Base-by-base conservation (phyloP, 768 basidiomycete genomes). In the Aureoboletus auriporus region DNA sequence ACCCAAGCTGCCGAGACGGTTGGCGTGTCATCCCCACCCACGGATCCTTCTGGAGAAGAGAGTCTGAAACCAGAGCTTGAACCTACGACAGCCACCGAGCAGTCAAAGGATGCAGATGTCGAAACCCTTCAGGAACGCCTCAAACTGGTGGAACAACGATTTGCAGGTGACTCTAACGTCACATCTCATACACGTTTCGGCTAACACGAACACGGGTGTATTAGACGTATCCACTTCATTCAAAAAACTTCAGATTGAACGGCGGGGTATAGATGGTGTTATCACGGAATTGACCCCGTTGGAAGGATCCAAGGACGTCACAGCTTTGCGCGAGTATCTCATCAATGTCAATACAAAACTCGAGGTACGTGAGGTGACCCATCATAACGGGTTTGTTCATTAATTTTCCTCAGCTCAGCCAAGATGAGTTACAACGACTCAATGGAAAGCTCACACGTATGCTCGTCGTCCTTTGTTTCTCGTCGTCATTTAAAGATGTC, bases 181-280 rank as follows among this genome's bases (percentile, higher is more conserved):
- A 6, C 14, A 47, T 30, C 23, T 40, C n/a, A 29, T 44, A 14
- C 49, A 28, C 8, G 42, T 44, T 33, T n/a, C 28, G 39, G 33
- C 30, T 17, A 9, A 27, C 39, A 29, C 53, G 42, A 47, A 43
- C 51, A 12, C 34, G 20, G 20, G 9, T 39, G 45, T 58, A 44
- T n/a, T 42, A 92, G 90, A 90, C 60, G 79, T 92, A 3, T 87
- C 89, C 9, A 77, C 73, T 4, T 89, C 89, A 10, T 89, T 86
- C 71, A 84, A 86, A 63, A 75, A 77, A 53, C 69, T 93, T 31
- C 86, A 88, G 54, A 77, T 80, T 0, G 86, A 91, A 67, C 85
- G 84, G 57, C 61, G 71, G 9, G 81, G 82, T 13, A 82, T 81
- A 34, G 88, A 93, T 58, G 65, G 71, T 10, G 69, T 91, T 5